Base-by-base conservation (phyloP, 2,329 filamentous ascomycete genomes). In the Pseudogymnoascus sp. region DNA sequence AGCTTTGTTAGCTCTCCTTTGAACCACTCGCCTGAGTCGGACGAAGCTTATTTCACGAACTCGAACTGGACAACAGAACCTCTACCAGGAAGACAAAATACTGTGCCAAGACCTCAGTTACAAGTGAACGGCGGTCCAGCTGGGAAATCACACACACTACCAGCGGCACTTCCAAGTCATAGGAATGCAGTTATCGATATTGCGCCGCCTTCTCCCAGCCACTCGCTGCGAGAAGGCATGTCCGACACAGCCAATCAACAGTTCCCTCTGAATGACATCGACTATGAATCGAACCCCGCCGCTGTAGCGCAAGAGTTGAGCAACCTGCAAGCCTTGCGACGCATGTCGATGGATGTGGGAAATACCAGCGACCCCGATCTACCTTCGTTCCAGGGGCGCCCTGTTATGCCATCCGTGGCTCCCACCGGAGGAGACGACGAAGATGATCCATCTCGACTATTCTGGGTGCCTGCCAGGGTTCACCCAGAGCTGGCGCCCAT, bases 381-480 rank as follows among this genome's bases (percentile, higher is more conserved):
- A 66, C 86, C 91, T 12, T 88, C 88, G 2, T 91, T 89, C 71
- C 83, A 84, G 61, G 80, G 80, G 60, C 79, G 85, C 72, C 82
- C 82, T 4, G 76, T 86, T 39, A 83, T 91, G 77, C 87, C 90
- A 2, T 82, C 88, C 15, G 83, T 88, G 65, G 88, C 90, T 15
- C 90, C 90, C 1, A 85, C 81, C 2, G 84, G 86, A 33, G 83
- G 85, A 64, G 89, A 91, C 65, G 89, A 95, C 70, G 92, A 96
- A 72, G 89, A 92, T 69, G 93, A 97, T 72, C 86, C 91, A 6
- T 92, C 92, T 2, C 84, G 92, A 65, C 77, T 97, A 63, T 90
- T 97, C 67, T 99, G 94, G 94, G 94, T 99, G 5, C 94, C 94
- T 4, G 94, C 94, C 25, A 86, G 92, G 63, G 83, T 99, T 29